phyloP scores from a whole-genome alignment of 2,329 filamentous ascomycete species.

The Dactylella cylindrospora region DNA sequence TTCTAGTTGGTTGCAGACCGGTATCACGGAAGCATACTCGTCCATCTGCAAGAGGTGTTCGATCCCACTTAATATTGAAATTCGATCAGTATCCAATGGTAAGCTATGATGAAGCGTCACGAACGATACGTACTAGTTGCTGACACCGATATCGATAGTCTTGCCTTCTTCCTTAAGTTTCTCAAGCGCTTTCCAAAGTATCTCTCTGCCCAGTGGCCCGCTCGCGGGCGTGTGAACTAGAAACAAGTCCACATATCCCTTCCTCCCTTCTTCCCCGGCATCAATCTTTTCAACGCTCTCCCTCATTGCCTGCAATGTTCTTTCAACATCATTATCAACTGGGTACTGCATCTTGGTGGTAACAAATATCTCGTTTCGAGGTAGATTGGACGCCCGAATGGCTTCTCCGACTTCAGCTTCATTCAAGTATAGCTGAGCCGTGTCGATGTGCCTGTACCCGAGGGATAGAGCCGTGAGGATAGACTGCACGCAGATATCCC shows the following conservation, averaged over 20 bases:
- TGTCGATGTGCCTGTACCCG: conserved; percentile 67
- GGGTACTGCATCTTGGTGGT: conserved; percentile 67
- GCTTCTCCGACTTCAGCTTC: conserved; percentile 68
- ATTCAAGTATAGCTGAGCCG: conserved; percentile 70
- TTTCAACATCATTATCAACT: conserved; percentile 59
- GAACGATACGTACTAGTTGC: conserved; percentile 62
- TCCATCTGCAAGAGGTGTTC: conserved; percentile 23
- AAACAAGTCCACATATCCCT: conserved; percentile 70
- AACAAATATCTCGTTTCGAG: conserved; percentile 64
- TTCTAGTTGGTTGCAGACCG: conserved; percentile 78
- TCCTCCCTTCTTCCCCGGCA: conserved; percentile 52
- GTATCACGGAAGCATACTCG: conserved; percentile 50
- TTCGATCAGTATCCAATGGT: too few relatives aligned
- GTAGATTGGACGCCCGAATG: conserved; percentile 60
- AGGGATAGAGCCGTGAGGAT: conserved; percentile 61
- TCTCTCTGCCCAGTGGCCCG: conserved; percentile 60
- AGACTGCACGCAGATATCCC: conserved; percentile 60
- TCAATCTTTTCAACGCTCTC: conserved; percentile 65
- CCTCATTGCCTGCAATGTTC: conserved; percentile 62
- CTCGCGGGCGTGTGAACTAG: conserved; percentile 67
- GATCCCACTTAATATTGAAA: conserved; percentile 10
- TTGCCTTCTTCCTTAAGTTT: conserved; percentile 62
- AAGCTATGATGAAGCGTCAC: too few relatives aligned
- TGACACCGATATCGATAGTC: conserved; percentile 68
- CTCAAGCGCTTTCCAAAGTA: conserved; percentile 69